These are phyloP conservation scores for Fusarium citri DNA, from an alignment of 2,329 filamentous ascomycete species.

Conservation along the genomic window DNA sequence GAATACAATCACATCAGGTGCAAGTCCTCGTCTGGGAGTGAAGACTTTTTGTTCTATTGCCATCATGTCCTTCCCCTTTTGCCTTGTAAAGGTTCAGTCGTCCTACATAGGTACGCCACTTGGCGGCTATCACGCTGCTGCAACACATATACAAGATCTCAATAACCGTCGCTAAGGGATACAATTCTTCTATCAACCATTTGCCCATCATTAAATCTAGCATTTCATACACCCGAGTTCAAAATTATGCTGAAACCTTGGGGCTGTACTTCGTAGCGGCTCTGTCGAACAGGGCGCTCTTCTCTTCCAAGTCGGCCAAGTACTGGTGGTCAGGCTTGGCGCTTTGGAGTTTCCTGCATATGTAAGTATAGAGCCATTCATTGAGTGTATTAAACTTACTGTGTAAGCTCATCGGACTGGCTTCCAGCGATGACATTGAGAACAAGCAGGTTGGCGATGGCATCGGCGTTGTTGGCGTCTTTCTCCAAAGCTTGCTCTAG, in stretches of 20 bases:
- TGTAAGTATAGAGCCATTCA: conserved; percentile 41
- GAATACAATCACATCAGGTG: background rate
- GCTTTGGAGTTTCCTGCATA: conserved; percentile 64
- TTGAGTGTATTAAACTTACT: conserved; percentile 60
- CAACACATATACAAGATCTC: conserved; percentile 32
- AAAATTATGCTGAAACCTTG: conserved; percentile 72
- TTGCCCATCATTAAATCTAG: conserved; percentile 49
- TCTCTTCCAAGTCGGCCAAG: conserved; percentile 81
- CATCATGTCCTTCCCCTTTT: background rate
- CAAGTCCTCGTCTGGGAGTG: background rate
- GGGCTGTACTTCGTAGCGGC: conserved; percentile 88
- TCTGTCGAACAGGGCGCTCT: conserved; percentile 87
- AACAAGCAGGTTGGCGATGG: conserved; percentile 86
- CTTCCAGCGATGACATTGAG: conserved; percentile 82
- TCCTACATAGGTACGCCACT: background rate
- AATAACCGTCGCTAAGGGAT: conserved; percentile 38
- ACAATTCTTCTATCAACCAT: conserved; percentile 44
- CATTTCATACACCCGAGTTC: conserved; percentile 36
- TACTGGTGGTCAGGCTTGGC: conserved; percentile 76
- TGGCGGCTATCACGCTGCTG: background rate
- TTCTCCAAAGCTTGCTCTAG: conserved; percentile 83
- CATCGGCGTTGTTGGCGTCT: conserved; percentile 76
- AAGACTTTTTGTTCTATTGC: conserved; percentile 19
- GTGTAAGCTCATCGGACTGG: conserved; percentile 70
- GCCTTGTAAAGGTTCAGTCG: background rate